Conservation (phyloP, 148 eudicot genomes). For the Chenopodium album region DNA sequence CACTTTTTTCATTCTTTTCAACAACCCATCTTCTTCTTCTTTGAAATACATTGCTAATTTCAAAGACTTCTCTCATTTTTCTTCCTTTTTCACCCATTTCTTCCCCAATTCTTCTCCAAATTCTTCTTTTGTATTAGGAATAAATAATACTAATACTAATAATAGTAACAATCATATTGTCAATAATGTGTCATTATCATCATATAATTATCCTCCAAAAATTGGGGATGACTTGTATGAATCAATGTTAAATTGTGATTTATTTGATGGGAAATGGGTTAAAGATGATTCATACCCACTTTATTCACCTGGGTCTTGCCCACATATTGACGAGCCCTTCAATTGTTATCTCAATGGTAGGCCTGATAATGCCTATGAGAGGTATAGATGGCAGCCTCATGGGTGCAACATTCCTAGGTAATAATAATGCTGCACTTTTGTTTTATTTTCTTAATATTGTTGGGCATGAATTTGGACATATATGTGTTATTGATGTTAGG, state of each 20-base stretch:
- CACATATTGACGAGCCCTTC: constrained; percentile 62
- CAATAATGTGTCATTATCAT: background rate
- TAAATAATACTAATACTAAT: background rate
- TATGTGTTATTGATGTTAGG: background rate
- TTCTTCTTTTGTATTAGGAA: background rate
- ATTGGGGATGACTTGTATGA: constrained; percentile 29
- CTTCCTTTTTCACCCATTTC: constrained; percentile 35
- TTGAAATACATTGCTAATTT: constrained; percentile 25
- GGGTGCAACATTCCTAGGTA: constrained; percentile 71
- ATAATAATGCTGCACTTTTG: constrained; percentile 9
- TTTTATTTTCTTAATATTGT: background rate
- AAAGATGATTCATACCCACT: constrained; percentile 59
- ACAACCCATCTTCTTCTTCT: constrained; percentile 29
- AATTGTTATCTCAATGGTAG: constrained; percentile 59
- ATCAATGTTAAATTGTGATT: constrained; percentile 45
- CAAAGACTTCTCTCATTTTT: constrained; percentile 30
- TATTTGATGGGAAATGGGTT: constrained; percentile 78
- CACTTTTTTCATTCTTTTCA: constrained; percentile 38
- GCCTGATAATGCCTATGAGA: constrained; percentile 58
- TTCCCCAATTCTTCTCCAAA: constrained; percentile 28
- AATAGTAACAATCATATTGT: too few species aligned
- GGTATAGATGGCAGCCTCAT: constrained; percentile 71
- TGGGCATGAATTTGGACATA: background rate
- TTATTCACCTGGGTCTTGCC: constrained; percentile 66
- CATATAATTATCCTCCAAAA: background rate